A percentile compares a stretch with the other conserved stretches of the same genome.
Conservation (phyloP, 768 basidiomycete genomes). For the Xerocomellus intermedius region DNA sequence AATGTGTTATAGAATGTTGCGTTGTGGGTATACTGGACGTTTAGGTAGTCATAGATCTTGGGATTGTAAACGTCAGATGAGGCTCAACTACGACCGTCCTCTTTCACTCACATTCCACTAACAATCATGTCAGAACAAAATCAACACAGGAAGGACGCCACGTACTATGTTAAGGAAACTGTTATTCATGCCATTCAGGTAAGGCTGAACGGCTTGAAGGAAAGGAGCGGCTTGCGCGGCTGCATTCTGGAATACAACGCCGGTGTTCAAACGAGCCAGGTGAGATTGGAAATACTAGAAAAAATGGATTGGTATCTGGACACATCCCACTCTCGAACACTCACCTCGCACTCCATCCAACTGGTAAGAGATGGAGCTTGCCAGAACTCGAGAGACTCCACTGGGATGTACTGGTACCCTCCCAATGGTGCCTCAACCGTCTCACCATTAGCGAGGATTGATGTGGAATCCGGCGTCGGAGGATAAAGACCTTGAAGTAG, state of each 20-base stretch:
- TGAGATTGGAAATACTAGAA: constrained; percentile 30
- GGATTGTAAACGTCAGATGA: not conserved
- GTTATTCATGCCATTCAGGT: constrained; percentile 60
- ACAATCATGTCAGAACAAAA: constrained; percentile 11
- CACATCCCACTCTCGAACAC: not conserved
- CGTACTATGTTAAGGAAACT: constrained; percentile 69
- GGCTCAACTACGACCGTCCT: not conserved
- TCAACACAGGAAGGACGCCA: constrained; percentile 11
- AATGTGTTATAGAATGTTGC: constrained; percentile 71
- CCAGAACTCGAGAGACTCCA: constrained; percentile 55
- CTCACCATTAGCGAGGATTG: constrained; percentile 71
- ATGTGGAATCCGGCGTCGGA: constrained; percentile 61
- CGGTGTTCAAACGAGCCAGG: constrained; percentile 20
- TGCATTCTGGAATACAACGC: constrained; percentile 48
- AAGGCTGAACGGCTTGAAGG: constrained; percentile 63
- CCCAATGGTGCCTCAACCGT: constrained; percentile 71
- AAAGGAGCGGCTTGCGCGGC: constrained; percentile 58
- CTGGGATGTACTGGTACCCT: constrained; percentile 83
- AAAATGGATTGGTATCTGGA: not conserved
- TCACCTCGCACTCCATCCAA: constrained; percentile 63
- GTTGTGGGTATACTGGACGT: constrained; percentile 76
- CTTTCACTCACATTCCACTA: constrained; percentile 69
- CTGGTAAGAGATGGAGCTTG: constrained; percentile 66
- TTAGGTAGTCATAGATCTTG: constrained; percentile 76
- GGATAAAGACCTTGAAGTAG: constrained; percentile 84